Evolutionary conservation across 1,284 basidiomycete genomes (phyloP), one percentile per base, ranked within the genome.

Genomic region (Peniophora sp.): DNA sequence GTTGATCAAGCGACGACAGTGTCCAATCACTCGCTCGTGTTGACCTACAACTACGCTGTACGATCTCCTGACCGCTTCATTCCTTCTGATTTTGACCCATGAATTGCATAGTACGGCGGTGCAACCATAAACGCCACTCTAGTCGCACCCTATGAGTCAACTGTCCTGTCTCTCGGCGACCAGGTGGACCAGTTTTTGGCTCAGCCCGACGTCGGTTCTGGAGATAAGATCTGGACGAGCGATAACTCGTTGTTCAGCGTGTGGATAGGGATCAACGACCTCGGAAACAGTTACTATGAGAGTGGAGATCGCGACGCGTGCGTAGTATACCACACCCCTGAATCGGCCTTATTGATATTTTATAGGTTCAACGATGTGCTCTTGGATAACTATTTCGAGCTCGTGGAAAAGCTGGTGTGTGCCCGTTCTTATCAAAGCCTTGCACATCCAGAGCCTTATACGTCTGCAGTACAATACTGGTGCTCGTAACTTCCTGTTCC

Each of bases 201-300:
- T 23, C 47, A 49, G 36, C 32, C 35, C 5, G 62, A 64, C 3
- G 70, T 67, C 8, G 74, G 67, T 3, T 68, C 78, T 1, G 64
- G 68, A 3, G 63, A 63, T 9, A 68, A 74, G 11, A 75, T 76
- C 1, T 81, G 79, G 79, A 76, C 73, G 20, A 72, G 72, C 51
- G 56, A 54, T 5, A 75, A 79, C 54, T 52, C 79, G 27, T 56
- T 83, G 50, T 81, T 82, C 63, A 78, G 77, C 1, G 67, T 81
- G 37, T 82, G 71, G 70, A 81, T 83, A 50, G 80, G 80, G 0
- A 76, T 81, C 55, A 82, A 83, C 57, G 80, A 81, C 58, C 75
- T 83, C 44, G 78, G 77, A 10, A 75, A 76, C 56, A 77, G 71
- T 47, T 81, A 69, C 53, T 74, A 69, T 49, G 32, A 62, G 51